Evolutionary conservation across 2,329 filamentous ascomycete species (phyloP), one percentile per base, ranked within the genome.

Genomic region (Colletotrichum lentis): DNA sequence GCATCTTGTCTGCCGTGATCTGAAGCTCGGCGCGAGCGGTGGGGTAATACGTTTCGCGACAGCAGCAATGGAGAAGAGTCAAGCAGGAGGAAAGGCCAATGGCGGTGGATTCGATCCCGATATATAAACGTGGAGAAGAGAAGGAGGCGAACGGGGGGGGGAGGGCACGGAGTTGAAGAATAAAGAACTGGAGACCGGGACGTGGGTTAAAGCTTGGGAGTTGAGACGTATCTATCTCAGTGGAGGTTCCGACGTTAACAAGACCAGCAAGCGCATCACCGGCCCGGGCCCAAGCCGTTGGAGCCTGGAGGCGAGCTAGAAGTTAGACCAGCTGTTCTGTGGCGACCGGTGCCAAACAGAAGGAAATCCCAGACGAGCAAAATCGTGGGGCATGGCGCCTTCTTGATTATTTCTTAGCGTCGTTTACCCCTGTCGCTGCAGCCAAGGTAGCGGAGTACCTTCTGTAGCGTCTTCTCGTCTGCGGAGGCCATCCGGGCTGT

Each of bases 1-100:
- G 85, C 86, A 90, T 90, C 62, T 71, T 81, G 74, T 49, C 50
- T 62, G 47, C 43, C 58, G 63, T 39, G 27, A 60, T 63, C 12
- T 46, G 27, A 57, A 60, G 55, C 49, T 63, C 20, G 64, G 56
- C 52, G 53, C 63, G 35, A 64, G 61, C 53, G 62, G 49, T 37
- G 44, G 50, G 47, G 37, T 49, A 47, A 55, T 35, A 59, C 39
- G 37, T 18, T 70, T 64, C 47, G 50, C 64, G 55, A 70, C 59
- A 31, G 47, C 41, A 31, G 20, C 44, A 44, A 39, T 41, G 49
- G 24, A 41, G 54, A 37, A 14, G 22, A 44, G 35, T 31, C n/a
- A 24, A 18, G 5, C n/a, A 41, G 47, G 11, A 47, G 16, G 7
- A 41, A 24, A 52, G 31, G 27, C 18, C 37, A 52, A 46, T n/a